Evolutionary conservation across 225 moss, liverwort and hornwort species (phyloP).

Genomic region (Sphagnum contortum): DNA sequence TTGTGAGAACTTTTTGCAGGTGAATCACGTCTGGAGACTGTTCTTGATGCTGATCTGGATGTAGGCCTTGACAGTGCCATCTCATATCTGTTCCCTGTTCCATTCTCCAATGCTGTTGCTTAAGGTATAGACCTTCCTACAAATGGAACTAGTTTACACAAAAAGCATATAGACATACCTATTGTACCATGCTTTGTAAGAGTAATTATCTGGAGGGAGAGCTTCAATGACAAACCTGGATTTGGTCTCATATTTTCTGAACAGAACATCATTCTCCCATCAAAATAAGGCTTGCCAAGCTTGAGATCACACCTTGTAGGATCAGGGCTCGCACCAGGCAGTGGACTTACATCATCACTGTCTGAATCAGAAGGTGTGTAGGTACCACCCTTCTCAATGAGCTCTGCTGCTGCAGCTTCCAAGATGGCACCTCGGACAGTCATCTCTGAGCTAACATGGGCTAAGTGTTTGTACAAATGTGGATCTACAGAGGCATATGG

Average conservation of each 20-base stretch:
- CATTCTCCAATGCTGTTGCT: too few species aligned
- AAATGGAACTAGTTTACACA: too few species aligned
- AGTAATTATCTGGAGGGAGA: too few species aligned
- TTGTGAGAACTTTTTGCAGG: conserved; percentile 20
- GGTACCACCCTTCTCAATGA: conserved; percentile 30
- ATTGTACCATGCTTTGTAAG: too few species aligned
- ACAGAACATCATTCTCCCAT: conserved; percentile 10
- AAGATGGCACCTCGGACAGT: conserved; percentile 21
- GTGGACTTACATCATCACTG: conserved; percentile 20
- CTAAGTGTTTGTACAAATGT: conserved; percentile 7
- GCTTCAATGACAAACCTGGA: conserved; percentile 18
- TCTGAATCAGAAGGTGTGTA: conserved; percentile 47
- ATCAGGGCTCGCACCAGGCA: conserved; percentile 29
- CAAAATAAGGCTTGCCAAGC: conserved; percentile 12
- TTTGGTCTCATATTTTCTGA: conserved; percentile 23
- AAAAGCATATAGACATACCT: too few species aligned
- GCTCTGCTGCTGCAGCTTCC: conserved; percentile 24
- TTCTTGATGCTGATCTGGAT: conserved; percentile 26
- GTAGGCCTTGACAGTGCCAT: conserved; percentile 19
- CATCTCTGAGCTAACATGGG: conserved; percentile 18
- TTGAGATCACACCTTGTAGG: conserved; percentile 21
- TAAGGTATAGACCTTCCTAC: too few species aligned
- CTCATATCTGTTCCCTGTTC: too few species aligned
- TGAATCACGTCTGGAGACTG: conserved; percentile 36
- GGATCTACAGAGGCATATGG: conserved; percentile 35